Percentiles rank a stretch among this genome's conserved stretches.
These are phyloP conservation scores for Epichloe sylvatica DNA, from an alignment of 2,329 filamentous ascomycete species.

Conservation along the genomic window DNA sequence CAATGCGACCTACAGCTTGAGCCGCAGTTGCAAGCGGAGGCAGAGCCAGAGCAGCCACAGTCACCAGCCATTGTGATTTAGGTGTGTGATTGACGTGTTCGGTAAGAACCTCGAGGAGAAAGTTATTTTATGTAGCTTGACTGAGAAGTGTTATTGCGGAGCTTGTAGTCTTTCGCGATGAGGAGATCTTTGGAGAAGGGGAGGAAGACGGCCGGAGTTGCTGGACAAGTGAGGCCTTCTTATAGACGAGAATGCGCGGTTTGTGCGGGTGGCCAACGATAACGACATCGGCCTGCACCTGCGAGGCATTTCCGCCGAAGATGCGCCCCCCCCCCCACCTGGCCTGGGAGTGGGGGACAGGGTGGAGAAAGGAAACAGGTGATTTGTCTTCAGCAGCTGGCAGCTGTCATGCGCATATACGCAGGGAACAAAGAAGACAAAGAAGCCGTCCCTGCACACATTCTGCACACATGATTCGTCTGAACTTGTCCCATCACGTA, in stretches of 20 bases:
- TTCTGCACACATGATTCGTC: background rate
- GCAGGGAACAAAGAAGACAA: background rate
- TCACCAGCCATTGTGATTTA: conserved; percentile 19
- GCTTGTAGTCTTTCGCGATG: conserved; percentile 4
- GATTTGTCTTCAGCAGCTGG: background rate
- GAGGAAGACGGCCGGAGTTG: background rate
- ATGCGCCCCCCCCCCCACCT: background rate
- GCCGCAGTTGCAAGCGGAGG: conserved; percentile 23
- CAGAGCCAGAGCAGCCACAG: conserved; percentile 22
- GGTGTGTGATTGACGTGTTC: background rate
- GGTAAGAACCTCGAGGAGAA: too few relatives aligned
- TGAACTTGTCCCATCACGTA: background rate
- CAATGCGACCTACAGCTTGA: conserved; percentile 18
- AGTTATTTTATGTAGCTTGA: too few relatives aligned
- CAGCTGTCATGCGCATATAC: background rate
- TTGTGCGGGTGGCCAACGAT: conserved; percentile 4
- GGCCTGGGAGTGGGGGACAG: background rate
- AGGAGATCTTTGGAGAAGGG: conserved; percentile 4
- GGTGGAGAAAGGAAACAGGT: background rate
- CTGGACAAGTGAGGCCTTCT: conserved; percentile 10
- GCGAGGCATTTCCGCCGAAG: background rate
- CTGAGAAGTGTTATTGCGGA: too few relatives aligned
- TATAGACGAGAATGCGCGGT: conserved; percentile 9
- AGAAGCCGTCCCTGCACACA: background rate
- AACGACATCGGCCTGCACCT: background rate